Percentiles rank a stretch among this genome's conserved stretches.
Conservation (phyloP, 345 rosid species). For the Nephelium lappaceum region DNA sequence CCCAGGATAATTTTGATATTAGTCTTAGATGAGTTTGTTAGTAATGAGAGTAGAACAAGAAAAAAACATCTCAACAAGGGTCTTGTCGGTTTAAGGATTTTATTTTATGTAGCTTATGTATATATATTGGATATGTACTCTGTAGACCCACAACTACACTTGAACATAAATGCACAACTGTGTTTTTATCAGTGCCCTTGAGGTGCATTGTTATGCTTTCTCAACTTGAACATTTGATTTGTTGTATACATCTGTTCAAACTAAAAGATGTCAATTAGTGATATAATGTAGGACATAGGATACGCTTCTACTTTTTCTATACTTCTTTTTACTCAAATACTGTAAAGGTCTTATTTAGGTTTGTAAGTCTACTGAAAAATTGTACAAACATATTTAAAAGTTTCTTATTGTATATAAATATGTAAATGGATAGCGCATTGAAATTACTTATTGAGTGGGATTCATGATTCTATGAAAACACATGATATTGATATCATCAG, state of each 20-base stretch:
- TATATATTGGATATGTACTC: background rate
- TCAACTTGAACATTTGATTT: background rate
- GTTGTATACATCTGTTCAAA: background rate
- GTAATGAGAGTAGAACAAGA: slow-evolving; percentile 1
- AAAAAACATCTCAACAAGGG: background rate
- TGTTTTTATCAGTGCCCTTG: background rate
- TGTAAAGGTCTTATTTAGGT: too few relatives aligned
- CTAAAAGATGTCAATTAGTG: background rate
- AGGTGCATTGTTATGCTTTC: background rate
- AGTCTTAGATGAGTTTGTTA: background rate
- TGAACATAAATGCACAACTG: too few relatives aligned
- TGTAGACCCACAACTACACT: too few relatives aligned
- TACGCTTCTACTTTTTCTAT: background rate
- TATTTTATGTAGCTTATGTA: background rate
- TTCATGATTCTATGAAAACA: background rate
- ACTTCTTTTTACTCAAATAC: too few relatives aligned
- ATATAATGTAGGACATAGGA: background rate
- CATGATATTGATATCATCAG: background rate
- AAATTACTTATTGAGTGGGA: background rate
- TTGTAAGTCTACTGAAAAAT: too few relatives aligned
- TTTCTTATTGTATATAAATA: background rate
- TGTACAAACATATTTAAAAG: too few relatives aligned
- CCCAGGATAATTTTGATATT: background rate
- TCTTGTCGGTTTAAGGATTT: background rate
- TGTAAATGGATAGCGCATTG: background rate